These are phyloP conservation scores for Bothriochloa decipiens DNA, from an alignment of 176 grass and related monocot species.

Conservation along the genomic window DNA sequence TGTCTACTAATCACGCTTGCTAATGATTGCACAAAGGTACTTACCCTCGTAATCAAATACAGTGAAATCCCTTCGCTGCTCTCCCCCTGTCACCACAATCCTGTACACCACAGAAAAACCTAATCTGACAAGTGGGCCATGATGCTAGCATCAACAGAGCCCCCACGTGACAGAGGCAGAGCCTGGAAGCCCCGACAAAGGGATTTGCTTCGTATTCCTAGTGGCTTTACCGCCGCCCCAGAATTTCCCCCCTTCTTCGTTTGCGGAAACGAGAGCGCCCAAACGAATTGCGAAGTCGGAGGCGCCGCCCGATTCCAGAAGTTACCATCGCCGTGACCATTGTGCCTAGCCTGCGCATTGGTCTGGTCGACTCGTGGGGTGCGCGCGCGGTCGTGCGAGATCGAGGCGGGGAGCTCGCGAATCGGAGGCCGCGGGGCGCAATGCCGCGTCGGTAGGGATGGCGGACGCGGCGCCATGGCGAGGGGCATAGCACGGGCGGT, in stretches of 20 bases:
- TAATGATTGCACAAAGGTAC: not conserved
- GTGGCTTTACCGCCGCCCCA: not conserved
- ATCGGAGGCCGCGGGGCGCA: slow-evolving; percentile 32
- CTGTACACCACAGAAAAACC: not conserved
- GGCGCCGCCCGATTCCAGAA: slow-evolving; percentile 24
- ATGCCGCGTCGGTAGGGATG: slow-evolving; percentile 59
- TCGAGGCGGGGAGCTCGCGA: slow-evolving; percentile 34
- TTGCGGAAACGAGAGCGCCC: slow-evolving; percentile 14
- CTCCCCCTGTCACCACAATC: not conserved
- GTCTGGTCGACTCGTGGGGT: not conserved
- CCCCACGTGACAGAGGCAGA: slow-evolving; percentile 33
- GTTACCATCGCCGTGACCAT: not conserved
- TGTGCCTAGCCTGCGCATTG: not conserved
- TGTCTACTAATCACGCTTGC: not conserved
- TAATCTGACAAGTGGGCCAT: not conserved
- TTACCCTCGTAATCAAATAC: too few relatives aligned
- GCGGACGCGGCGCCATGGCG: slow-evolving; percentile 55
- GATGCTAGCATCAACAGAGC: too few relatives aligned
- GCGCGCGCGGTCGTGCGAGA: slow-evolving; percentile 22
- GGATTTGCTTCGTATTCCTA: slow-evolving; percentile 5
- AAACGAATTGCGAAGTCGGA: slow-evolving; percentile 11
- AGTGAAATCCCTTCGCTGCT: not conserved
- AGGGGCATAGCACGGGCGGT: slow-evolving; percentile 55
- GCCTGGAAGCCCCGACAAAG: not conserved
- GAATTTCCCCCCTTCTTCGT: not conserved